A percentile compares a stretch with the other conserved stretches of the same genome.
phyloP scores from a whole-genome alignment of 768 basidiomycete species.

The Boletus barrowsii region DNA sequence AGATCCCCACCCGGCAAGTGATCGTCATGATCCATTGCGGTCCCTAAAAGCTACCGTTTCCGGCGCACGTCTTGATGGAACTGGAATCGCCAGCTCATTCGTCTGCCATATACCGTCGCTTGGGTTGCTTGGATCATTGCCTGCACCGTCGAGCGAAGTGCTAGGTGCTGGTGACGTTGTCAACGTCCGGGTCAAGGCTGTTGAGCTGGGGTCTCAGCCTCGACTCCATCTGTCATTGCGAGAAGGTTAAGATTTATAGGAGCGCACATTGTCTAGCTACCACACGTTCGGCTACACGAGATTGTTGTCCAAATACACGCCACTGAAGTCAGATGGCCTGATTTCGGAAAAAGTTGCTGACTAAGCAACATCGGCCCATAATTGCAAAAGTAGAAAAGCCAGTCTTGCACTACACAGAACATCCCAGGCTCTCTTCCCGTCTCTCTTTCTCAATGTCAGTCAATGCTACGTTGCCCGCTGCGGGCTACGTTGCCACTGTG shows the following conservation, averaged over 20 bases:
- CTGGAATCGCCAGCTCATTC: constrained; percentile 7
- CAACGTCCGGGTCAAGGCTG: constrained; percentile 23
- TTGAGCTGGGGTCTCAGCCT: constrained; percentile 32
- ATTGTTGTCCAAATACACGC: too few species aligned
- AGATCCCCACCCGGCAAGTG: constrained; percentile 16
- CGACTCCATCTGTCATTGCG: constrained; percentile 20
- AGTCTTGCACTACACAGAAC: not conserved
- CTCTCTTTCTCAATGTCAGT: constrained; percentile 24
- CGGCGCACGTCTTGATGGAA: constrained; percentile 16
- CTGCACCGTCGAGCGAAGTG: constrained; percentile 2
- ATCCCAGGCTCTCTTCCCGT: not conserved
- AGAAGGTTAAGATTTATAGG: not conserved
- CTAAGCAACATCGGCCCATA: constrained; percentile 16
- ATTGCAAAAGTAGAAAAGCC: constrained; percentile 5
- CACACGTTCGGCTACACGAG: too few species aligned
- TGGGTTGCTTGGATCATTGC: constrained; percentile 21
- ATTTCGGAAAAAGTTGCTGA: constrained; percentile 13
- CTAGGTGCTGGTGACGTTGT: constrained; percentile 27
- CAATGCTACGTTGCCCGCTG: constrained; percentile 18
- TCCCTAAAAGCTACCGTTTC: constrained; percentile 26
- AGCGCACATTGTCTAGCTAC: not conserved
- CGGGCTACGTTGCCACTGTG: constrained; percentile 24
- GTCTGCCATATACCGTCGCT: constrained; percentile 27
- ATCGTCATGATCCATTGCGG: constrained; percentile 27
- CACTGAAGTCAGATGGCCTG: not conserved